Percentiles rank a stretch among this genome's conserved stretches.
Evolutionary conservation across 495 filamentous ascomycete genomes (phyloP).

Genomic region (Barbatosphaeria neglecta): DNA sequence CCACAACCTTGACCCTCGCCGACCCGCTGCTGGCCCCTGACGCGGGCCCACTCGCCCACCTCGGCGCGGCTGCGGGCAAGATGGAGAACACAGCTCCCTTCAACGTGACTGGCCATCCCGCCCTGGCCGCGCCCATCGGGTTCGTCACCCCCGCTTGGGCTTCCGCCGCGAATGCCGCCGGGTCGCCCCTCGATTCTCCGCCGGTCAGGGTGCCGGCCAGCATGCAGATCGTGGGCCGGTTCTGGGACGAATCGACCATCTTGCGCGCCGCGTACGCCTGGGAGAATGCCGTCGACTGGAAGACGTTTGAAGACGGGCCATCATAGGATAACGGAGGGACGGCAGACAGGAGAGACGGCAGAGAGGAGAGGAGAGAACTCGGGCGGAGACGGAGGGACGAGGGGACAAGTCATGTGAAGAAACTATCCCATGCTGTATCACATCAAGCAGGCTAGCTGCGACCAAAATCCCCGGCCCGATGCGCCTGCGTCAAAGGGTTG

Average conservation of each 20-base stretch:
- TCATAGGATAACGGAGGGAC: no score
- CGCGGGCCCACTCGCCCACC: conserved; percentile 24
- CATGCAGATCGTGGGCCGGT: conserved; percentile 46
- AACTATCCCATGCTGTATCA: no score
- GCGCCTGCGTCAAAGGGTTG: no score
- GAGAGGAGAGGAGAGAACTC: no score
- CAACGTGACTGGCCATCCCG: conserved; percentile 47
- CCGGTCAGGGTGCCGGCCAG: conserved; percentile 40
- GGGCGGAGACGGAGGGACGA: no score
- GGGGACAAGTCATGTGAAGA: no score
- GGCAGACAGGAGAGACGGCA: no score
- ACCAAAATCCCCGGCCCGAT: no score
- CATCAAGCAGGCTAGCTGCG: no score
- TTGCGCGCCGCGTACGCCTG: conserved; percentile 38
- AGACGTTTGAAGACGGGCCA: conserved; percentile 6
- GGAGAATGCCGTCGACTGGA: conserved; percentile 41
- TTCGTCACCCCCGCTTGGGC: no score
- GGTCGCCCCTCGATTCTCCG: no score
- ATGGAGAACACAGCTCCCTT: conserved; percentile 46
- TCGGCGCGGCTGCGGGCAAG: conserved; percentile 30
- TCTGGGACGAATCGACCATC: conserved; percentile 37
- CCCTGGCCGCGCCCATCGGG: conserved; percentile 43
- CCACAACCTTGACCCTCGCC: conserved; percentile 30
- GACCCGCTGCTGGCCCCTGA: conserved; percentile 15
- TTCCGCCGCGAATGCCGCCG: no score